Percentiles rank a stretch among this genome's conserved stretches.
Conservation (phyloP, 169 alveolate genomes). For the Theileria sp. region DNA sequence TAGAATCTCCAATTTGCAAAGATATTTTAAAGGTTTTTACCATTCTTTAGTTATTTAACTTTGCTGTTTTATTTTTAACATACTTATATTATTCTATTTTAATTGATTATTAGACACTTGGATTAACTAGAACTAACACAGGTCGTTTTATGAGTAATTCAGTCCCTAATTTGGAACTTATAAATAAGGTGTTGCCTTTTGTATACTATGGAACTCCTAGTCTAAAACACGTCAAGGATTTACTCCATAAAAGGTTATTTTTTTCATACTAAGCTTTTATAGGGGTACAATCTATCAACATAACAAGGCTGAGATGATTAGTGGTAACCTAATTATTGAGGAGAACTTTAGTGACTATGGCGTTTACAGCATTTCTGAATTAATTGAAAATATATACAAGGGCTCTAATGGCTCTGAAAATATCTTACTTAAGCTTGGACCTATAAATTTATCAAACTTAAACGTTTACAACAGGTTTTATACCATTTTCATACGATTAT, state of each 20-base stretch:
- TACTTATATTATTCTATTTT: neutral
- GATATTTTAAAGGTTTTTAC: slow-evolving; percentile 33
- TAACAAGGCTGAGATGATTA: slow-evolving; percentile 19
- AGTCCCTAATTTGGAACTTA: neutral
- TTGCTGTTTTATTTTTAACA: too few species aligned
- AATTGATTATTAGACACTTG: slow-evolving; percentile 15
- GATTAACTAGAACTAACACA: slow-evolving; percentile 18
- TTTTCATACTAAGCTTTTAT: neutral
- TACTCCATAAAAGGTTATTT: slow-evolving; percentile 53
- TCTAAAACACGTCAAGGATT: slow-evolving; percentile 23
- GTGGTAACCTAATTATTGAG: slow-evolving; percentile 39
- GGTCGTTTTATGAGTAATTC: slow-evolving; percentile 56
- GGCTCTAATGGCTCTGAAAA: slow-evolving; percentile 35
- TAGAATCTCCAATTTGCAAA: slow-evolving; percentile 24
- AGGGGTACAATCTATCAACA: slow-evolving; percentile 47
- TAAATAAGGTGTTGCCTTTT: slow-evolving; percentile 45
- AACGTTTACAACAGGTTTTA: slow-evolving; percentile 27
- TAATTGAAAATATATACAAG: slow-evolving; percentile 41
- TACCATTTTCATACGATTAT: neutral
- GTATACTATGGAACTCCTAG: slow-evolving; percentile 56
- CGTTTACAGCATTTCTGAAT: slow-evolving; percentile 39
- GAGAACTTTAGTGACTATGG: slow-evolving; percentile 29
- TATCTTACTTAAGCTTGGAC: slow-evolving; percentile 40
- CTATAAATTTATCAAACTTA: slow-evolving; percentile 13
- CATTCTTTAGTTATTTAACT: neutral